A percentile compares a stretch with the other conserved stretches of the same genome.
These are phyloP conservation scores for Crithidia sp. DNA, from an alignment of 208 protist genomes.

Conservation along the genomic window DNA sequence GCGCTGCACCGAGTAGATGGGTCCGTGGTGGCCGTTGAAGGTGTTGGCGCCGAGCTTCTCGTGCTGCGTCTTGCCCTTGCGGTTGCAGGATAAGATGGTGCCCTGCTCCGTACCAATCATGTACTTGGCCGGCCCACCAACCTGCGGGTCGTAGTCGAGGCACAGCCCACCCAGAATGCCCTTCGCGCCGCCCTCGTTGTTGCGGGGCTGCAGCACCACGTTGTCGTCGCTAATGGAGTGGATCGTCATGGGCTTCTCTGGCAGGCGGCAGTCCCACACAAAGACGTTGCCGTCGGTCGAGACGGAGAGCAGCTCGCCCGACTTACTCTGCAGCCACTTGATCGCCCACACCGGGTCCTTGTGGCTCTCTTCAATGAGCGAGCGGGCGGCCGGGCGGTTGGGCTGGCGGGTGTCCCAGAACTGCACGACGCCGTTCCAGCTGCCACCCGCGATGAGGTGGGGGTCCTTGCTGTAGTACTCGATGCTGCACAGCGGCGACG, in stretches of 20 bases:
- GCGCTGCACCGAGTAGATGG: constrained; percentile 95
- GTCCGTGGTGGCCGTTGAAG: constrained; percentile 96
- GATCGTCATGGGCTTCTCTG: constrained; percentile 92
- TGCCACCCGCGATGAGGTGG: constrained; percentile 95
- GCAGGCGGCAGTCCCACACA: constrained; percentile 96
- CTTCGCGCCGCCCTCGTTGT: constrained; percentile 88
- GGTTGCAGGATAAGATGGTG: constrained; percentile 93
- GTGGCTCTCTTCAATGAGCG: constrained; percentile 96
- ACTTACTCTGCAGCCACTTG: constrained; percentile 97
- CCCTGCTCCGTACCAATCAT: constrained; percentile 98
- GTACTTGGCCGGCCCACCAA: constrained; percentile 95
- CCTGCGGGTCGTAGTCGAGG: constrained; percentile 95
- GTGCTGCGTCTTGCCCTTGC: constrained; percentile 94
- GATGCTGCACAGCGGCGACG: constrained; percentile 94
- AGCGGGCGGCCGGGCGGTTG: constrained; percentile 76
- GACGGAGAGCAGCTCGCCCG: constrained; percentile 93
- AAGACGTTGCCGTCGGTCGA: constrained; percentile 96
- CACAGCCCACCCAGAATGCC: constrained; percentile 92
- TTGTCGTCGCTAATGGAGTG: constrained; percentile 80
- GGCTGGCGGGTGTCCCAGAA: constrained; percentile 97
- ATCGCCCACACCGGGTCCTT: constrained; percentile 97
- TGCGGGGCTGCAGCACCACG: constrained; percentile 89
- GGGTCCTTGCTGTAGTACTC: constrained; percentile 97
- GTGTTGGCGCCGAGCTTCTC: constrained; percentile 94
- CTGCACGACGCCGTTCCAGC: constrained; percentile 97